Evolutionary conservation across 805 yeast genomes (phyloP).

Genomic region (Pichia kluyveri): DNA sequence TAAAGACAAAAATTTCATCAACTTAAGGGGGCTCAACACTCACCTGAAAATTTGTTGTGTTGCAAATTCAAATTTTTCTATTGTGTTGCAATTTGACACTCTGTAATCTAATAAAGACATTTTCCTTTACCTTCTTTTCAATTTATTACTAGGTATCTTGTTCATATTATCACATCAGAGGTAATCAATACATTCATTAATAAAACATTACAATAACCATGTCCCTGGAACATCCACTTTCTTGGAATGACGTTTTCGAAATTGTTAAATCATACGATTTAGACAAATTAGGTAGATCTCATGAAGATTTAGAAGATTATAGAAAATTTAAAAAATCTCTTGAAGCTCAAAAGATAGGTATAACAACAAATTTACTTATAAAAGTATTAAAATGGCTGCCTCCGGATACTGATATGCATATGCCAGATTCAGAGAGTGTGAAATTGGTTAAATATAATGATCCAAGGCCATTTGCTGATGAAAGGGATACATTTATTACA

Average conservation of each 20-base stretch:
- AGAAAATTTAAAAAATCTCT: conserved; percentile 35
- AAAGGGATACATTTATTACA: conserved; percentile 36
- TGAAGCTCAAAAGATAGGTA: conserved; percentile 25
- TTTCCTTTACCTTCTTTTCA: too few relatives aligned
- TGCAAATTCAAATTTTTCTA: too few relatives aligned
- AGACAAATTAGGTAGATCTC: conserved; percentile 41
- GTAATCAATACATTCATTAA: too few relatives aligned
- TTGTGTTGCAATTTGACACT: not conserved
- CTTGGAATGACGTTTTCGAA: conserved; percentile 36
- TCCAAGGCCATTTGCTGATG: conserved; percentile 32
- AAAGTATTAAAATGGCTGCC: conserved; percentile 44
- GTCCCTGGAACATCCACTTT: conserved; percentile 26
- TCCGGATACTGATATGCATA: conserved; percentile 11
- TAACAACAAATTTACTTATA: conserved; percentile 40
- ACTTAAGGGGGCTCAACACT: too few relatives aligned
- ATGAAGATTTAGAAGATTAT: conserved; percentile 35
- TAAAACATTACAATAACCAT: not conserved
- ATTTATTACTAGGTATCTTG: too few relatives aligned
- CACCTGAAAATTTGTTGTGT: too few relatives aligned
- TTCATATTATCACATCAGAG: too few relatives aligned
- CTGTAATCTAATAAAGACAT: too few relatives aligned
- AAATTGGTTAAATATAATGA: conserved; percentile 23
- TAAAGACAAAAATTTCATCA: too few relatives aligned
- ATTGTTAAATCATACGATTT: conserved; percentile 35
- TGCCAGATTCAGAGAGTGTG: conserved; percentile 4